Base-by-base conservation (phyloP, 768 basidiomycete genomes). In the Pholiota molesta region DNA sequence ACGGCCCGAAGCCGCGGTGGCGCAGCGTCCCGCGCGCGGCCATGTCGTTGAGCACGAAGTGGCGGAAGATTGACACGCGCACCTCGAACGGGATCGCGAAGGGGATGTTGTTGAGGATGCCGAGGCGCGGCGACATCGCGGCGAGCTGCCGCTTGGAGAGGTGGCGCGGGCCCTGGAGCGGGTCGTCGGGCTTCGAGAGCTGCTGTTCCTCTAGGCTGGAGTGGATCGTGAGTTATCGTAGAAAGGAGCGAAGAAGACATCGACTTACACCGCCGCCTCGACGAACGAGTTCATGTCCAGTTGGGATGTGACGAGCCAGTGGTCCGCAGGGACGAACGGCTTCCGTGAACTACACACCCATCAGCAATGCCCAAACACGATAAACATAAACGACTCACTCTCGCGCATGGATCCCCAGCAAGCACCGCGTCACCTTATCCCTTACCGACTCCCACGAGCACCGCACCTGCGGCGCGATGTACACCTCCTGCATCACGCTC, bases 61-160 rank as follows among this genome's bases (percentile, higher is more conserved):
- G 80, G 23, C 94, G 83, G 77, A 98, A 97, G 52, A 98, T 94
- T 39, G 86, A 83, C 11, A 98, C 92, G n/a, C 97, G 88, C 1
- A 87, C 85, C 55, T 91, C 88, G 76, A 99, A 99, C 0, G 97
- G 96, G 59, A 99, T 91, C 5, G 94, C 87, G 76, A 97, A 97
- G 0, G 96, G 97, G 60, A 99, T 92, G 74, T 98, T 96, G 78
- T 98, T 93, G 57, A 99, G 84, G 28, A 98, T 83, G 2, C 93
- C 94, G 2, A 99, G 82, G 7, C 95, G 87, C 0, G 96, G 97
- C 3, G 91, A 90, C 55, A 98, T 77, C 60, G 86, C 81, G 0
- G 90, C 86, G 45, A 91, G 74, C 65, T 92, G 88, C 5, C 92
- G 89, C 67, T 89, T 90, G 14, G 86, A 81, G 53, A 84, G 75